Evolutionary conservation across 345 rosid genomes (phyloP), one percentile per base, ranked within the genome.

Genomic region (Ceriops decandra): DNA sequence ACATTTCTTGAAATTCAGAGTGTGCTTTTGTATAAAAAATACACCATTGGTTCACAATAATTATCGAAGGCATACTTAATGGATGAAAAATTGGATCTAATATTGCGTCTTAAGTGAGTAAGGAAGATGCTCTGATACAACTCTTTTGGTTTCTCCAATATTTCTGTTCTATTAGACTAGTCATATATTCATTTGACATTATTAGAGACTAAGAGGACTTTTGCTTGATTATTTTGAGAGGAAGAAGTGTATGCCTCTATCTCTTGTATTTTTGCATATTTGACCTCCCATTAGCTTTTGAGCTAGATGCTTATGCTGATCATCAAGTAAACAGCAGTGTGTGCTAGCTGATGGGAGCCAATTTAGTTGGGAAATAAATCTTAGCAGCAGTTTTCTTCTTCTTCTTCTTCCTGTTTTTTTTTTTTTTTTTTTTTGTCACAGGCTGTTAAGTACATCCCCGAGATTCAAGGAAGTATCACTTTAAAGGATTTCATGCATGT

Each of bases 401-500:
- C 26, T 24, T 24, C 26, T 47, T 7, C 3, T 9, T 17, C n/a
- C n/a, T 22, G 0, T 22, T 22, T 47, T 7, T 3, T 9, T 17
- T 47, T 7, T 3, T 9, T 17, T 32, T 52, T 56, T 7, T 27
- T 30, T 49, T 47, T 68, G 65, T 24, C 26, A 42, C 83, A 93
- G 98, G 90, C 66, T 68, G 81, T 86, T 52, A 68, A 78, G 60
- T 72, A 60, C 46, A 67, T 73, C 71, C 70, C 82, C 49, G 74
- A 67, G 61, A 64, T 76, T 61, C 76, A 62, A 69, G 70, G 72
- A 73, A 57, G 66, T 71, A 38, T 74, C 69, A 78, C 80, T 35
- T 75, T 80, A 68, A 70, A 84, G 72, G 87, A 93, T 72, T 90
- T 90, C 75, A 80, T 85, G 88, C 83, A 78, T 75, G 88, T 92